Conservation (phyloP, 805 yeast genomes). For the Candida lessepsii region DNA sequence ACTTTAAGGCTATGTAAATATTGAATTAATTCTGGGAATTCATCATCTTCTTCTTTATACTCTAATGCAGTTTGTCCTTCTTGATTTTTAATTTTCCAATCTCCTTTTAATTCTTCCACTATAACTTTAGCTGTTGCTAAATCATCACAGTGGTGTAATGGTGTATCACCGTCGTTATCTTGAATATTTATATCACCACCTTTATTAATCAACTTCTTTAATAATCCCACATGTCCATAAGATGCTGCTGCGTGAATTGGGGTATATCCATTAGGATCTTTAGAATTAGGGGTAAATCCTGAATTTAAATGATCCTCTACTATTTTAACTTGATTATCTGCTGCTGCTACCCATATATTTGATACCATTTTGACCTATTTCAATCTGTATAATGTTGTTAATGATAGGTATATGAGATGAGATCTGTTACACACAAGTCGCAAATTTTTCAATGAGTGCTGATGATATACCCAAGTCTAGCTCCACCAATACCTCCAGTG, state of each 20-base stretch:
- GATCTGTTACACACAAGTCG: background rate
- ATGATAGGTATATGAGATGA: too few species aligned
- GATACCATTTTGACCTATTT: conserved; percentile 41
- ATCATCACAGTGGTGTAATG: conserved; percentile 87
- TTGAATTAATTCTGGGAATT: conserved; percentile 71
- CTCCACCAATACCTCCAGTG: background rate
- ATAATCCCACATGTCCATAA: conserved; percentile 74
- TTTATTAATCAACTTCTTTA: conserved; percentile 50
- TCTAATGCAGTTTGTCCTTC: conserved; percentile 77
- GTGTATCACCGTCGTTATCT: conserved; percentile 93
- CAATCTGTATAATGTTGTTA: too few species aligned
- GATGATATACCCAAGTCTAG: background rate
- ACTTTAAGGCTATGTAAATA: conserved; percentile 50
- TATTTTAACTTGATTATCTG: conserved; percentile 66
- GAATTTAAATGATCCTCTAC: conserved; percentile 57
- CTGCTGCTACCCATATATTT: conserved; percentile 94
- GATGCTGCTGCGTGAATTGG: conserved; percentile 98
- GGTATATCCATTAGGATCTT: conserved; percentile 93
- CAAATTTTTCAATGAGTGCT: conserved; percentile 3
- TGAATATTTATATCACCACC: conserved; percentile 82
- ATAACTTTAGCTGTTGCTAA: conserved; percentile 60
- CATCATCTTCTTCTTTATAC: conserved; percentile 80
- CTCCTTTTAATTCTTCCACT: conserved; percentile 68
- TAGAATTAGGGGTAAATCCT: conserved; percentile 64
- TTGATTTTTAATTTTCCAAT: conserved; percentile 57